phyloP scores from a whole-genome alignment of 164 flowering plant species.

The Dillenia turbinata region DNA sequence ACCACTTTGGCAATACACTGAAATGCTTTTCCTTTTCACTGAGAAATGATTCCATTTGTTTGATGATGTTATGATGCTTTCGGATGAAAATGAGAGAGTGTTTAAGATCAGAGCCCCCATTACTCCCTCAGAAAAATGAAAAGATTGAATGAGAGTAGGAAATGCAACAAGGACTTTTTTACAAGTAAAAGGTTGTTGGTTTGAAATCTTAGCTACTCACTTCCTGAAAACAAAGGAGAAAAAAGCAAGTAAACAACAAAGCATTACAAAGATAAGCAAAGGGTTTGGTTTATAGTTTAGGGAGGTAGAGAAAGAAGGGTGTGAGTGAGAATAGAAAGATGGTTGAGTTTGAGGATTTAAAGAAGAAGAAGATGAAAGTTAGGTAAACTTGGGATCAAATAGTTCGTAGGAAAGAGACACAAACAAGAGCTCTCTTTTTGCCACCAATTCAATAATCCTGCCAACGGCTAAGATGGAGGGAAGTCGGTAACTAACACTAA shows the following conservation, averaged over 20 bases:
- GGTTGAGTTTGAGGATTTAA: conserved; percentile 25
- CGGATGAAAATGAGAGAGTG: conserved; percentile 13
- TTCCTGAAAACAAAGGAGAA: conserved; percentile 20
- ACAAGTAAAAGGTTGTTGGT: conserved; percentile 28
- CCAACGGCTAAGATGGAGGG: conserved; percentile 43
- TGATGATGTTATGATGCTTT: conserved; percentile 1
- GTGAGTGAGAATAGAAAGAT: conserved; percentile 14
- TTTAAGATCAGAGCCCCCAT: conserved; percentile 55
- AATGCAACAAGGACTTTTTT: conserved; percentile 10
- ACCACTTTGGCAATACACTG: conserved; percentile 38
- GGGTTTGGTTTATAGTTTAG: conserved; percentile 28
- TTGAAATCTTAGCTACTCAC: conserved; percentile 31
- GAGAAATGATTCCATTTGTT: conserved; percentile 1
- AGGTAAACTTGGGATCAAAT: conserved; percentile 19
- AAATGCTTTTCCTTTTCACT: conserved; percentile 25
- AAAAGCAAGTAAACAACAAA: conserved; percentile 47
- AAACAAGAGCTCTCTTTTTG: conserved; percentile 56
- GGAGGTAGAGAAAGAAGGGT: not conserved
- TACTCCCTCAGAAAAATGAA: conserved; percentile 12
- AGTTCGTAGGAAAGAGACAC: conserved; percentile 3
- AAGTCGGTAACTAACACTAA: conserved; percentile 5
- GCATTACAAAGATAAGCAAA: conserved; percentile 12
- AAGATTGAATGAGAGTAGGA: conserved; percentile 7
- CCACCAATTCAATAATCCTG: conserved; percentile 34
- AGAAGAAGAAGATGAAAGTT: conserved; percentile 44